Percentiles rank a stretch among this genome's conserved stretches.
Evolutionary conservation across 2,329 filamentous ascomycete genomes (phyloP).

Genomic region (Hymenoscyphus linearis): DNA sequence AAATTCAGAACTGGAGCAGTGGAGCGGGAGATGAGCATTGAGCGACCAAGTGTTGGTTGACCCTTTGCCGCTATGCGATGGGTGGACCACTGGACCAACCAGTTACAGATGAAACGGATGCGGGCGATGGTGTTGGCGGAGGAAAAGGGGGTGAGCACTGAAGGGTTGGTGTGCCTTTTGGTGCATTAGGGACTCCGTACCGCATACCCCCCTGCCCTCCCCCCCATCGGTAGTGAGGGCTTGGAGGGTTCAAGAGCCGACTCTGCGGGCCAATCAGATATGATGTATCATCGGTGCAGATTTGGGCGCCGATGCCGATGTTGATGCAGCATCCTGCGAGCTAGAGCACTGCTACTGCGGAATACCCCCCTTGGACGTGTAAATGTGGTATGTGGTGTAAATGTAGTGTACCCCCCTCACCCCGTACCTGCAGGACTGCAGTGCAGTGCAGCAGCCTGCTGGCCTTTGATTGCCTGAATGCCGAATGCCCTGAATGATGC

Average conservation of each 20-base stretch:
- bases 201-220: too few relatives aligned
- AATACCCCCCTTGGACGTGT: neutral
- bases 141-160: neutral
- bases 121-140: neutral
- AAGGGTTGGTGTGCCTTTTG: too few relatives aligned
- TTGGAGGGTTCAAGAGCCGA: neutral
- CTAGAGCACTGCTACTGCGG: too few relatives aligned
- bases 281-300: neutral
- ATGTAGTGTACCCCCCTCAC: neutral
- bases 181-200: too few relatives aligned
- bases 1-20: too few relatives aligned
- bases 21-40: neutral
- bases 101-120: neutral
- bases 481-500: too few relatives aligned
- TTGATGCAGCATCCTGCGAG: neutral
- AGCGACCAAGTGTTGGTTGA: neutral
- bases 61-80: neutral
- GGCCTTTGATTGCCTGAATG: neutral
- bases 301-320: neutral
- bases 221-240: neutral
- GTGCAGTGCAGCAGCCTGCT: neutral
- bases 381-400: neutral
- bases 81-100: neutral
- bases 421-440: too few relatives aligned
- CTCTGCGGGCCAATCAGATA: neutral